Evolutionary conservation across 768 basidiomycete genomes (phyloP).

Genomic region (Clavaria fumosa): DNA sequence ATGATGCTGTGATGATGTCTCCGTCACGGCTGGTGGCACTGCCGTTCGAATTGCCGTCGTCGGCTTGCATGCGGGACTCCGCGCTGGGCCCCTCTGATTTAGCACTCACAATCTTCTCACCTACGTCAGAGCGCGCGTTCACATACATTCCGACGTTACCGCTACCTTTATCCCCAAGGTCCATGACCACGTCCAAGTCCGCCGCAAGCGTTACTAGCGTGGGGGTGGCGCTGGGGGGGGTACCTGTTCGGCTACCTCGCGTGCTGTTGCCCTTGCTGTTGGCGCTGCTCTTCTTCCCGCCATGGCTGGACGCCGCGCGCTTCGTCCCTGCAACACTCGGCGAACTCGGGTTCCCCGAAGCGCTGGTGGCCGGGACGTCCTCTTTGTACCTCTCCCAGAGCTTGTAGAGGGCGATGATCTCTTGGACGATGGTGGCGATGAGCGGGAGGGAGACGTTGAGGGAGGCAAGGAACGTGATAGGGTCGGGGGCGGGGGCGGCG

Average conservation of each 20-base stretch:
- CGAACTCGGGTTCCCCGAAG: not conserved
- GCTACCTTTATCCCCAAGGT: conserved; percentile 6
- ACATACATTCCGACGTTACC: conserved; percentile 8
- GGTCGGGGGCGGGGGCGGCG: conserved; percentile 34
- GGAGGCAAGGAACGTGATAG: conserved; percentile 68
- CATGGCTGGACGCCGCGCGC: conserved; percentile 14
- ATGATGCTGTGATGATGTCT: conserved; percentile 43
- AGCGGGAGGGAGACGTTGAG: conserved; percentile 76
- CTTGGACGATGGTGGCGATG: conserved; percentile 74
- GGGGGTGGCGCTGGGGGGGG: conserved; percentile 11
- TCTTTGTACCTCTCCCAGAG: conserved; percentile 80
- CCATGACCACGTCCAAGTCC: conserved; percentile 3
- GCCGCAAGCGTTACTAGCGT: no score
- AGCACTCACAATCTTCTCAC: no score
- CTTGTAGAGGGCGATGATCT: conserved; percentile 80
- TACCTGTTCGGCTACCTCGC: conserved; percentile 19
- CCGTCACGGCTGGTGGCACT: no score
- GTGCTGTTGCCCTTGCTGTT: conserved; percentile 9
- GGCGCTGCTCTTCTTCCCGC: conserved; percentile 11
- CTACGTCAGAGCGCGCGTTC: no score
- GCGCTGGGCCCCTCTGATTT: no score
- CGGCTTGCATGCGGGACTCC: no score
- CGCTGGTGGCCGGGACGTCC: conserved; percentile 17
- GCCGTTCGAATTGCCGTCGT: conserved; percentile 6
- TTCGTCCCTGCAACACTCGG: conserved; percentile 12